Evolutionary conservation across 164 flowering plant genomes (phyloP), one percentile per base, ranked within the genome.

Genomic region (Chimonanthus praecox): DNA sequence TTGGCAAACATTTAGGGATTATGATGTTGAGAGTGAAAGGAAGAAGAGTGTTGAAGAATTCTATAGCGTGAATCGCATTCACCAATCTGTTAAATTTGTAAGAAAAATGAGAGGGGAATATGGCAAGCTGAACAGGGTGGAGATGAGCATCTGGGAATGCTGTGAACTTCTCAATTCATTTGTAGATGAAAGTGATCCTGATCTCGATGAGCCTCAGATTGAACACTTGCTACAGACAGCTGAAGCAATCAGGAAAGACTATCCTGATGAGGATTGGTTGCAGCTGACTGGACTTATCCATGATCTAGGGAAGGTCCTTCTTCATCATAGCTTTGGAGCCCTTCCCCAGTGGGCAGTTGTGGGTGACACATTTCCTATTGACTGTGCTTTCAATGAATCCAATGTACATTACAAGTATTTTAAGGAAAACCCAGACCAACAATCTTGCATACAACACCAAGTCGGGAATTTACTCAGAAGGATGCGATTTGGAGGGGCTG

Each of bases 331-430:
- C 6, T 82, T 84, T 75, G 87, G 87, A 18, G 80, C 46, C 4
- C 71, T 69, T 65, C 83, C 83, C 1, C 87, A 84, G 20, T 84
- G 87, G 87, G 71, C 75, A 64, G 81, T 79, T 49, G 87, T 84
- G 2, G 86, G 86, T 83, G 97, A 91, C 68, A 91, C 91, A 15
- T 88, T 73, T 70, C 97, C 97, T 5, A 80, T 91, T 49, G 97
- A 94, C 0, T 91, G 97, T 70, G 88, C 91, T n/a, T 91, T 87
- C 47, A 87, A 89, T 50, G 85, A 86, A 72, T 78, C 92, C 18
- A 89, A 80, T 49, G 84, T 91, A 65, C 92, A 91, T 75, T 79
- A 84, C 84, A 84, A 89, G 90, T 77, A 82, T 68, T 88, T 90
- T 74, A 68, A 79, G 84, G 87, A 84, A n/a, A 90, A 87, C 72